These are phyloP conservation scores for Aureobasidium zeae DNA, from an alignment of 2,329 filamentous ascomycete species.

Conservation along the genomic window DNA sequence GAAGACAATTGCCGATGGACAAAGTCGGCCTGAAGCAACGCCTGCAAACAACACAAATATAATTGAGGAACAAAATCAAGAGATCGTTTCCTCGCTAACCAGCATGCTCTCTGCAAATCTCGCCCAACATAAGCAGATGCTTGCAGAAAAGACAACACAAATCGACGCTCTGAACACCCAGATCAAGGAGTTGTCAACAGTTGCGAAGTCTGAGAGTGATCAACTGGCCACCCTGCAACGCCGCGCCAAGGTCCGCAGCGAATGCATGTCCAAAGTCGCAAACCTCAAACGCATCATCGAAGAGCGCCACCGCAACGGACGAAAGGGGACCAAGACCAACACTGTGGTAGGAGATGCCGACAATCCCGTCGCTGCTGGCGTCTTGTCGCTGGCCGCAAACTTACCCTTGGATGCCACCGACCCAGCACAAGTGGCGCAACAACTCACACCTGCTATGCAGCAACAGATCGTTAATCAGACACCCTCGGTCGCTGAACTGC, in stretches of 20 bases:
- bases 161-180: conserved; percentile 74
- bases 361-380: background rate
- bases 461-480: conserved; percentile 4
- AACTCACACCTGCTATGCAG: background rate
- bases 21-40: conserved; percentile 37
- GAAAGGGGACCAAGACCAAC: background rate
- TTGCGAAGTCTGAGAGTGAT: conserved; percentile 67
- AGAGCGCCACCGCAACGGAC: conserved; percentile 42
- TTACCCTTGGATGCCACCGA: conserved; percentile 5
- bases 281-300: conserved; percentile 66
- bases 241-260: conserved; percentile 55
- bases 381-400: background rate
- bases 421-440: background rate
- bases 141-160: conserved; percentile 72
- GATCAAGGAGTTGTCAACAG: conserved; percentile 69
- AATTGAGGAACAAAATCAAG: conserved; percentile 61
- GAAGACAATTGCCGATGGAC: conserved; percentile 15
- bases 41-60: conserved; percentile 8
- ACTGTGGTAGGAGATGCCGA: conserved; percentile 9
- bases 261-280: conserved; percentile 57
- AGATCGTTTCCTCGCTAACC: conserved; percentile 73
- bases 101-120: conserved; percentile 72
- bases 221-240: conserved; percentile 61
- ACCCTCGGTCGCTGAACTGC: conserved; percentile 35
- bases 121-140: conserved; percentile 67